phyloP scores from a whole-genome alignment of 2,329 filamentous ascomycete genomes.

The Xylariaceae sp. region DNA sequence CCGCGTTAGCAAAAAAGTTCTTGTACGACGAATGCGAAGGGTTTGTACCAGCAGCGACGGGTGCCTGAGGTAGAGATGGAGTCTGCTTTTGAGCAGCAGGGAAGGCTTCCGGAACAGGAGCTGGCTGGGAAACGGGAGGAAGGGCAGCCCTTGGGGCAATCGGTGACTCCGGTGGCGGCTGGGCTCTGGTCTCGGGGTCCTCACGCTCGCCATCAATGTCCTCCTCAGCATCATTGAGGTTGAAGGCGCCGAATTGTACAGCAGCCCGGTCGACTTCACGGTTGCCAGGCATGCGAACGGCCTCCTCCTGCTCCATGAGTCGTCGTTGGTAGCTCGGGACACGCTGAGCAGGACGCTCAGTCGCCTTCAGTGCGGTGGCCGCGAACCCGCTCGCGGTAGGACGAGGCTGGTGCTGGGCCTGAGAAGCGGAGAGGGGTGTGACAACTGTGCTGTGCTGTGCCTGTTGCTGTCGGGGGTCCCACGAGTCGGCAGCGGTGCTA shows the following conservation, averaged over 20 bases:
- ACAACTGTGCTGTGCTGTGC: conserved; percentile 53
- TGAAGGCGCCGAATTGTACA: conserved; percentile 96
- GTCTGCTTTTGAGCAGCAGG: conserved; percentile 48
- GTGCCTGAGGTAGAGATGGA: conserved; percentile 36
- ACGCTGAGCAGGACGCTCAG: conserved; percentile 57
- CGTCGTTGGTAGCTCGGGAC: conserved; percentile 79
- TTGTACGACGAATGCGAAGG: neutral
- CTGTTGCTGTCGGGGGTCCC: conserved; percentile 62
- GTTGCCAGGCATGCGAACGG: conserved; percentile 96
- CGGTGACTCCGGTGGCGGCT: conserved; percentile 90
- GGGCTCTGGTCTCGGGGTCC: conserved; percentile 88
- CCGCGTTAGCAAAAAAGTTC: neutral
- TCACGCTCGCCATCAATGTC: conserved; percentile 94
- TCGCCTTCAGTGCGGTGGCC: conserved; percentile 77
- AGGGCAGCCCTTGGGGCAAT: conserved; percentile 76
- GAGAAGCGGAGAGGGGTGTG: conserved; percentile 62
- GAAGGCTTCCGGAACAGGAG: conserved; percentile 52
- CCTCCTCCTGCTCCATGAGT: conserved; percentile 91
- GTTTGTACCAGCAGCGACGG: conserved; percentile 27
- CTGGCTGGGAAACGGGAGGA: conserved; percentile 63
- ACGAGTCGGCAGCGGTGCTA: conserved; percentile 84
- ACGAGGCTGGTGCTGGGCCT: conserved; percentile 58
- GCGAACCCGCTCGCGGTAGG: conserved; percentile 69
- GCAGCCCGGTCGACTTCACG: conserved; percentile 89
- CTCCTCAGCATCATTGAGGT: conserved; percentile 75